Evolutionary conservation across 2,329 filamentous ascomycete species (phyloP), one percentile per base, ranked within the genome.

Genomic region (Rutstroemia sp.): DNA sequence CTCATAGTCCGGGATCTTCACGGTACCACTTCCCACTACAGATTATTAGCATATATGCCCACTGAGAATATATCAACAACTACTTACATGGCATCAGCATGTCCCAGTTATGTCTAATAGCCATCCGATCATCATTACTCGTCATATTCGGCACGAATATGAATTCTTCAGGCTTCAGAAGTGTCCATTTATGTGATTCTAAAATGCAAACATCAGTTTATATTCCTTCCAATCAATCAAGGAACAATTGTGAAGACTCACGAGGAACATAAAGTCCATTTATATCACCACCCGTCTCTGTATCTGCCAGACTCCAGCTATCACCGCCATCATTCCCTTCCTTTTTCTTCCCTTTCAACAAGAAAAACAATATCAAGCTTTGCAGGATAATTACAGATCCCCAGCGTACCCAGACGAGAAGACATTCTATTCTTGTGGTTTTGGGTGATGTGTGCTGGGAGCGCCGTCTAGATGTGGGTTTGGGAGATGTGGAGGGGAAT

Each of bases 61-160:
- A 5, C 3, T 2, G 3, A 34, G 9, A 12, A 10, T 6, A n/a
- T 2, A 1, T 2, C 12, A 17, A 7, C 21, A 10, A 21, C 19
- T 8, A 57, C 64, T 57, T 56, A 68, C 66, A 63, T 57, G 68
- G 68, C 67, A 70, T 66, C 21, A 69, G 46, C 58, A 65, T 63
- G 57, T 69, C 67, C 68, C 67, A 70, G 27, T 69, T 69, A 23
- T 61, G 59, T 46, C 67, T 54, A 16, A 70, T 58, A 46, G 65
- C 63, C 62, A 69, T 65, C 19, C 68, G 56, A 55, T 70, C 63
- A 3, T 55, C 62, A 51, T 69, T 60, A 14, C 56, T 57, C 2
- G 60, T 66, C 68, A 69, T 69, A 47, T 70, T 70, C 8, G 68
- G 68, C 2, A 70, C 61, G 57, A 62, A 70, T 53, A 62, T 67